These are phyloP conservation scores for Oidiodendron maius DNA, from an alignment of 495 filamentous ascomycete species.

Conservation along the genomic window DNA sequence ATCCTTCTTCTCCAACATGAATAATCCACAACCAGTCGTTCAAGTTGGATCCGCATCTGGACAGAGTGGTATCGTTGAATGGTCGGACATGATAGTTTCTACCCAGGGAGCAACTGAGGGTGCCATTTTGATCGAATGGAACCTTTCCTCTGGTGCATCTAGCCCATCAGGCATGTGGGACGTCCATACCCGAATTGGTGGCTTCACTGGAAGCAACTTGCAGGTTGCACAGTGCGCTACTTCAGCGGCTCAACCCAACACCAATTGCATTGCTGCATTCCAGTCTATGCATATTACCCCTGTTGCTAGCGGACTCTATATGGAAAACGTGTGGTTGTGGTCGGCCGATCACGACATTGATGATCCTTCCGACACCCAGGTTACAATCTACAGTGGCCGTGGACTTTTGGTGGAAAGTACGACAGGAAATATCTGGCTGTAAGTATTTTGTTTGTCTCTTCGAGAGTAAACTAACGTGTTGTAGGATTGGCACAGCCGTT, in stretches of 20 bases:
- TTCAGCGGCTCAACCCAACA: constrained; percentile 16
- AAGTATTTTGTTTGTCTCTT: constrained; percentile 28
- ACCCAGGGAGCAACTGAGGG: constrained; percentile 40
- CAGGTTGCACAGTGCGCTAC: constrained; percentile 31
- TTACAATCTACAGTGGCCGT: constrained; percentile 44
- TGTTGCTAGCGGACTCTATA: constrained; percentile 39
- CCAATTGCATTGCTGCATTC: constrained; percentile 43
- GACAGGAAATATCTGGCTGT: constrained; percentile 42
- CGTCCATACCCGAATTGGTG: constrained; percentile 41
- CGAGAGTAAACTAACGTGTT: constrained; percentile 45
- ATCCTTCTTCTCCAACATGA: constrained; percentile 40
- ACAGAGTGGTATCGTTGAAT: constrained; percentile 50
- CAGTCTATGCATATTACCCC: constrained; percentile 43
- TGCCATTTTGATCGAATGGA: constrained; percentile 36
- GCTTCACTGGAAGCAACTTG: constrained; percentile 33
- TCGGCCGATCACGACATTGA: constrained; percentile 52
- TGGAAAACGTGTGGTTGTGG: constrained; percentile 60
- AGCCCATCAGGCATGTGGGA: constrained; percentile 27
- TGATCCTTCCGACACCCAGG: constrained; percentile 46
- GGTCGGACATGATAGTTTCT: constrained; percentile 50
- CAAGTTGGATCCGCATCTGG: constrained; percentile 42
- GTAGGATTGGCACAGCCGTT: constrained; percentile 64
- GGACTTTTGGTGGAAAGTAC: constrained; percentile 49
- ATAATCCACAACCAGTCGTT: constrained; percentile 50
- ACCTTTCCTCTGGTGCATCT: constrained; percentile 8